Base-by-base conservation (phyloP, 2,329 filamentous ascomycete species). In the Fusarium scirpi region DNA sequence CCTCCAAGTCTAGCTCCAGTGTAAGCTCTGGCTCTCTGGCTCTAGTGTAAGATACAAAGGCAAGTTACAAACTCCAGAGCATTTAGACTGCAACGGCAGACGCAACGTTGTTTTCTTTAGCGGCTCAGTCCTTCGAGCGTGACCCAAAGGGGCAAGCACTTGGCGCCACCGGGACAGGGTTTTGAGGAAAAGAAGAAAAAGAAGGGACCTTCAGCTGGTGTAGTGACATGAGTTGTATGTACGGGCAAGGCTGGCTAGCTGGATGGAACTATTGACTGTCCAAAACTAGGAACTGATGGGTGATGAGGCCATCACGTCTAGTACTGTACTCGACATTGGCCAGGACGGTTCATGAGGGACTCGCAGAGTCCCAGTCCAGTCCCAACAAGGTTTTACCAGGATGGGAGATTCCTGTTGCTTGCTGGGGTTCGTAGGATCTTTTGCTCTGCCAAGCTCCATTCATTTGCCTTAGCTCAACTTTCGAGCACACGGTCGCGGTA, bases 21-120 rank as follows among this genome's bases (percentile, higher is more conserved):
- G 52, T 41, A 38, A 43, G 32, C 34, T 45, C 60, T 53, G 49
- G 46, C 44, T 62, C 34, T 45, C 60, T 53, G 49, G 46, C 44
- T 62, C 65, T 47, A 69, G 66, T 55, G 43, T 49, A 47, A 49
- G 55, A 45, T 29, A 25, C 38, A 38, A 25, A 30, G 29, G 22
- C 41, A 44, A 22, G 24, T 52, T 52, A 52, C 22, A 38, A 34
- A 38, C 32, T 53, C 18, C 18, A 43, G 32, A 38, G 32, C 30
- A 34, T 44, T 49, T 43, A 62, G 40, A 67, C 48, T 67, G 55
- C 27, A 70, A 59, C 58, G 58, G 67, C 52, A 64, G 67, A 63
- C 57, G 67, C 59, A 68, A 70, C 63, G 63, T 68, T 68, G 63
- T 67, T 57, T 63, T 56, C 49, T 63, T 63, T 71, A 65, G 67